These are phyloP conservation scores for Dipodascus geniculatus DNA, from an alignment of 805 yeast species.

Conservation along the genomic window DNA sequence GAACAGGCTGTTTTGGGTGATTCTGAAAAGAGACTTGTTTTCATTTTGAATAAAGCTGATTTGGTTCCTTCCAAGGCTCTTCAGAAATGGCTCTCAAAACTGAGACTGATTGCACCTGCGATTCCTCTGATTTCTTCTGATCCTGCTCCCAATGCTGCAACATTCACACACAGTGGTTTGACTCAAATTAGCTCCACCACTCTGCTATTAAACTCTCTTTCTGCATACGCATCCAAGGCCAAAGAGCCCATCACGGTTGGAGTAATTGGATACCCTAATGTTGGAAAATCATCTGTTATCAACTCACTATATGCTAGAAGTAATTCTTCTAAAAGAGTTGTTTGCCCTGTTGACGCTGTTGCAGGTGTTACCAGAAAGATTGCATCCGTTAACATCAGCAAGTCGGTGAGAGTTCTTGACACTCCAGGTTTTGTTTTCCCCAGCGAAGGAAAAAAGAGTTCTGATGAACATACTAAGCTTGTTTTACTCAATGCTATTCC, in stretches of 20 bases:
- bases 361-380: constrained; percentile 93
- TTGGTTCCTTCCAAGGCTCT: constrained; percentile 77
- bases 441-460: constrained; percentile 9
- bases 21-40: constrained; percentile 72
- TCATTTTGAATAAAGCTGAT: constrained; percentile 85
- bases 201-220: constrained; percentile 65
- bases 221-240: constrained; percentile 76
- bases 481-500: constrained; percentile 84
- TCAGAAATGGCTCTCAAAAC: constrained; percentile 70
- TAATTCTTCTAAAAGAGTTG: constrained; percentile 38
- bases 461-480: constrained; percentile 76
- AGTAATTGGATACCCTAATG: constrained; percentile 97
- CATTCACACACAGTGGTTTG: constrained; percentile 60
- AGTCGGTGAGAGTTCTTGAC: constrained; percentile 77
- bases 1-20: constrained; percentile 79
- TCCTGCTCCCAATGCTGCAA: constrained; percentile 54
- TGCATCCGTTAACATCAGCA: constrained; percentile 87
- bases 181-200: constrained; percentile 62
- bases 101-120: constrained; percentile 80
- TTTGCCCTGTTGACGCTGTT: constrained; percentile 96
- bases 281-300: constrained; percentile 90
- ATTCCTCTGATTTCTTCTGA: constrained; percentile 70
- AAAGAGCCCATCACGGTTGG: constrained; percentile 89
- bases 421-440: constrained; percentile 99
- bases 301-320: constrained; percentile 73